Base-by-base conservation (phyloP, 371 early-diverging fungal species). In the Dichotomocladium elegans region DNA sequence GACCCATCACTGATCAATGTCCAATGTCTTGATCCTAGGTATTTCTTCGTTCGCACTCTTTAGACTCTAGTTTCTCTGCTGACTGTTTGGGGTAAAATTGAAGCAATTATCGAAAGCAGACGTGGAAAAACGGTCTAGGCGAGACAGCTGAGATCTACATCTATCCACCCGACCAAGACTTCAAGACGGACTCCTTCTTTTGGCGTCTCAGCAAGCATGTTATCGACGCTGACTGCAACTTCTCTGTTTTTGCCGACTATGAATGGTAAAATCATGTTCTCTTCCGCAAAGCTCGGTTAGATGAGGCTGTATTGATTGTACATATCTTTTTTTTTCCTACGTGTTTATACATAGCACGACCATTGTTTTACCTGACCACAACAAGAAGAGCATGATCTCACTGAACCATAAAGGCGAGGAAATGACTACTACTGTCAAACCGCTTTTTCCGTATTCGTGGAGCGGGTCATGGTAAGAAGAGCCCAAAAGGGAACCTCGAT, bases 121-220 rank as follows among this genome's bases (percentile, higher is more conserved):
- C 73, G 22, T 87, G 88, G 88, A 86, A 86, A 56, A 88, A 88
- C 64, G 88, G 88, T 0, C 72, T 86, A 7, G 88, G 88, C 22
- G 69, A 57, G 37, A 88, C 88, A 7, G 47, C 62, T 11, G 81
- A 86, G 50, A 83, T 88, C 37, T 66, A 74, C 35, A 83, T 86
- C 15, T 66, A 77, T 55, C 88, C 88, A 14, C 66, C 71, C 2
- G 57, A 61, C 14, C 64, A 67, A 34, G 66, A 84, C 54, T 81
- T 63, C 47, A 58, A 64, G 42, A 60, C 66, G 35, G 87, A 85
- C 33, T 49, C 68, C 1, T 88, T 88, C 60, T 60, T 81, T 44
- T 88, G 88, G 88, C 68, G 87, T 25, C 55, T 88, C 7, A 75
- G 78, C 29, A 47, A 66, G 21, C 72, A 80, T 22, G 68, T 66